Evolutionary conservation across 1,139 yeast species (phyloP), one percentile per base, ranked within the genome.

Genomic region (Yamadazyma diddensiae): DNA sequence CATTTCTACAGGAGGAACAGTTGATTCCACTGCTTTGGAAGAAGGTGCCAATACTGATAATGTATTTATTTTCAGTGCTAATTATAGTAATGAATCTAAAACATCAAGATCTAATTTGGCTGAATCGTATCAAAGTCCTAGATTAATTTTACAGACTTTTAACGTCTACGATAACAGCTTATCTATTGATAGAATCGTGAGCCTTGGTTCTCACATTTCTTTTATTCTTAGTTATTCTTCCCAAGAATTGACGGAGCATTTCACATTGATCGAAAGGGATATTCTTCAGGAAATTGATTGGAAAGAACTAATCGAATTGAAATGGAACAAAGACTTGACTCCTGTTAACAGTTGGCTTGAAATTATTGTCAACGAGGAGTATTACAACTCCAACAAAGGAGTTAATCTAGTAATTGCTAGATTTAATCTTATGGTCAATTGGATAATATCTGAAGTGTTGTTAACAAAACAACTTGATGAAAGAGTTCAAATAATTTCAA

Each of bases 281-380:
- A 76, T 90, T 33, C 57, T 90, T 21, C 74, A 78, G 34, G 96
- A 87, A 47, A 73, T 92, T 28, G 97, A 90, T 55, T 90, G 97
- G 97, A 82, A 81, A 50, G 96, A 87, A 47, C 67, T 90, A 33
- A 71, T 90, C 34, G 94, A 87, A 46, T 62, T 85, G 43, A 73
- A 78, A 37, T 84, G 95, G 88, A 75, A 75, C 41, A 74, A 75
- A 38, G 77, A 78, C 26, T 61, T 84, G 28, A 72, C 71, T 2
- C 82, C 90, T 0, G 81, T 81, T n/a, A 81, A 79, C 42, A 83
- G 94, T 50, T 92, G 98, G 98, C 62, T 88, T 18, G 84, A 81
- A 45, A 70, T 86, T 22, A 64, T 90, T 30, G 76, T 82, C 1
- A 77, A 79, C 44, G 79, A 79, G 34, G 74, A 73, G 37, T 68